phyloP scores from a whole-genome alignment of 2,329 filamentous ascomycete genomes.

The Pyrenochaeta sp. region DNA sequence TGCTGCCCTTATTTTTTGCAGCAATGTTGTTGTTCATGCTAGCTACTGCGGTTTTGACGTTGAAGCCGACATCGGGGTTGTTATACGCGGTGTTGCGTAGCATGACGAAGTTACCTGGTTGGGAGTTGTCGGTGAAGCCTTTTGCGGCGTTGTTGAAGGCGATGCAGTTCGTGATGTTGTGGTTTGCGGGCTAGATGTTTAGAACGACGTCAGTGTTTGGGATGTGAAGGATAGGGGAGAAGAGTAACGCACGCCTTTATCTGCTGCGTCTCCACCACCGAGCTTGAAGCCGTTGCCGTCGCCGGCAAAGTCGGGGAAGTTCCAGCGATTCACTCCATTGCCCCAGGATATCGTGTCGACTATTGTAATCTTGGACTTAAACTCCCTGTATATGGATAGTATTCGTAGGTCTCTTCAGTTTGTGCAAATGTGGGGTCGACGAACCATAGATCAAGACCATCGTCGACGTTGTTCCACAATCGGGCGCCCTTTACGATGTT shows the following conservation, averaged over 20 bases:
- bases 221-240: neutral
- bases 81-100: slow-evolving; percentile 58
- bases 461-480: slow-evolving; percentile 62
- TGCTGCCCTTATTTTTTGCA: slow-evolving; percentile 41
- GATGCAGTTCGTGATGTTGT: slow-evolving; percentile 57
- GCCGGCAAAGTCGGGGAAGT: slow-evolving; percentile 54
- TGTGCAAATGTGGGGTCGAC: neutral
- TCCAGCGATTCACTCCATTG: slow-evolving; percentile 58
- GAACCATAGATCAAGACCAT: slow-evolving; percentile 56
- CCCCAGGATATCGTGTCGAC: slow-evolving; percentile 58
- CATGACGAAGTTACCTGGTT: slow-evolving; percentile 53
- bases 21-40: slow-evolving; percentile 54
- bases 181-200: slow-evolving; percentile 47
- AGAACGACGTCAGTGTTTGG: neutral
- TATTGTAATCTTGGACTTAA: slow-evolving; percentile 55
- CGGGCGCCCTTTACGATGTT: slow-evolving; percentile 57
- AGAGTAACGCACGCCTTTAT: slow-evolving; percentile 20
- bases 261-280: slow-evolving; percentile 46
- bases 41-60: slow-evolving; percentile 46
- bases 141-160: slow-evolving; percentile 56
- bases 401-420: neutral
- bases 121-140: slow-evolving; percentile 59
- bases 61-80: slow-evolving; percentile 55
- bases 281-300: slow-evolving; percentile 62
- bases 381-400: slow-evolving; percentile 34